A percentile compares a stretch with the other conserved stretches of the same genome.
These are phyloP conservation scores for Aureobasidium melanogenum DNA, from an alignment of 2,329 filamentous ascomycete species.

Conservation along the genomic window DNA sequence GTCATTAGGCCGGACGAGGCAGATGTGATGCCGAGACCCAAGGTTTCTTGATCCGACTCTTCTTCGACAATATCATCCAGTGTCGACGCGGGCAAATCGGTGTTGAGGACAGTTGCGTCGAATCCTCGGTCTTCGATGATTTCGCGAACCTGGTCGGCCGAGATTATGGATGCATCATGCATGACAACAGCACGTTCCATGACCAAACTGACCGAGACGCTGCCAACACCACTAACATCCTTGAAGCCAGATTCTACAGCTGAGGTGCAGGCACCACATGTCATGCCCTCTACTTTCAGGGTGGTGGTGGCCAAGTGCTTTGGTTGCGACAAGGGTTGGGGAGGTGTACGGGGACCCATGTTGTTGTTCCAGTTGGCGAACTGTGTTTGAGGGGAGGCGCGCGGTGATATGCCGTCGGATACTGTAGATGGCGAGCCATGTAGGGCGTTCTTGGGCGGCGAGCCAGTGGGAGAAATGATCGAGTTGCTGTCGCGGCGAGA, in stretches of 20 bases:
- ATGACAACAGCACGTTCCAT: conserved; percentile 92
- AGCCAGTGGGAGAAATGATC: not conserved
- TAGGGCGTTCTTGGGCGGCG: not conserved
- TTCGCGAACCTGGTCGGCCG: conserved; percentile 68
- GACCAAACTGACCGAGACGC: conserved; percentile 83
- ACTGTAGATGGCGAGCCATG: conserved; percentile 1
- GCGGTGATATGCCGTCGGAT: not conserved
- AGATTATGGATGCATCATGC: conserved; percentile 69
- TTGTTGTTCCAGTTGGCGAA: conserved; percentile 9
- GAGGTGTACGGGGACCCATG: conserved; percentile 1
- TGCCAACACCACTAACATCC: conserved; percentile 69
- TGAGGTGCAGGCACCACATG: conserved; percentile 87
- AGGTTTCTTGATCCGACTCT: conserved; percentile 17
- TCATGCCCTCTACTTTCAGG: conserved; percentile 76
- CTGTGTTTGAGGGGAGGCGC: conserved; percentile 5
- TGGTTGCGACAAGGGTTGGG: not conserved
- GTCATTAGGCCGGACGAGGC: conserved; percentile 55
- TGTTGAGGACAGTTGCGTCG: conserved; percentile 55
- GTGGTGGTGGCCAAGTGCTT: conserved; percentile 77
- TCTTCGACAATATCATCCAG: conserved; percentile 19
- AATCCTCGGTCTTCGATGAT: conserved; percentile 89
- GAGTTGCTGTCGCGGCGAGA: not conserved
- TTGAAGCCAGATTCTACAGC: conserved; percentile 85
- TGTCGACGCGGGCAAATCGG: conserved; percentile 21
- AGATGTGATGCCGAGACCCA: conserved; percentile 12